phyloP scores from a whole-genome alignment of 1,139 yeast species.

The Meyerozyma smithsonii region DNA sequence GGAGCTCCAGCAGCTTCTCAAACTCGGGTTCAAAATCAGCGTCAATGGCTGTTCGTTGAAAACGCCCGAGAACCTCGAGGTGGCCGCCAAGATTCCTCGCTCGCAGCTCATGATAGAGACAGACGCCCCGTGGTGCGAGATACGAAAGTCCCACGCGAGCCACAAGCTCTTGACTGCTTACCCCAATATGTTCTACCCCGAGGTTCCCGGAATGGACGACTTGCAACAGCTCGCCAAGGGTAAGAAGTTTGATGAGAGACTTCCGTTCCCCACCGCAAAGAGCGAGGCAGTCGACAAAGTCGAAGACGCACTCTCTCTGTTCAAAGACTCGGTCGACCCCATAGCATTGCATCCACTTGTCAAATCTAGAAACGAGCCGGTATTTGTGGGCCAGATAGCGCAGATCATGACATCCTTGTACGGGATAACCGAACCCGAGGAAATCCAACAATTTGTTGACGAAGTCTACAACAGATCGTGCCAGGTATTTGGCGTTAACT shows the following conservation, averaged over 20 bases:
- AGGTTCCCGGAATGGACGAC: slow-evolving; percentile 11
- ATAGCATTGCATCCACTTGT: slow-evolving; percentile 50
- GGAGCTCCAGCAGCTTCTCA: slow-evolving; percentile 51
- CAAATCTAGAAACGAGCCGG: slow-evolving; percentile 89
- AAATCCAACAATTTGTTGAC: slow-evolving; percentile 52
- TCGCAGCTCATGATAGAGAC: slow-evolving; percentile 78
- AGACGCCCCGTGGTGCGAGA: slow-evolving; percentile 98
- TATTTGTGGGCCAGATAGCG: slow-evolving; percentile 76
- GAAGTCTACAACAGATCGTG: slow-evolving; percentile 62
- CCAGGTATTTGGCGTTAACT: slow-evolving; percentile 43
- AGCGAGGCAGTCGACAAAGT: slow-evolving; percentile 50
- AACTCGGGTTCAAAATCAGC: slow-evolving; percentile 67
- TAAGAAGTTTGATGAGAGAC: slow-evolving; percentile 36
- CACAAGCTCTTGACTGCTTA: slow-evolving; percentile 49
- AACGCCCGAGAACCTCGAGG: slow-evolving; percentile 66
- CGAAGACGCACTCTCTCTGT: slow-evolving; percentile 9
- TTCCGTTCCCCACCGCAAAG: slow-evolving; percentile 63
- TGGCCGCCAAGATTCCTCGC: slow-evolving; percentile 62
- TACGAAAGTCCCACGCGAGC: slow-evolving; percentile 78
- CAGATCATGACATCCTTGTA: slow-evolving; percentile 61
- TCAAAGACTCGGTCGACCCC: slow-evolving; percentile 21
- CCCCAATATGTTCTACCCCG: slow-evolving; percentile 55
- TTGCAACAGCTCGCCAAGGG: slow-evolving; percentile 8
- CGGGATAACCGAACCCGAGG: slow-evolving; percentile 29
- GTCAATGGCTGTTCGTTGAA: slow-evolving; percentile 91